These are phyloP conservation scores for Nitzschia sp. DNA, from an alignment of 108 stramenopile species.

Conservation along the genomic window DNA sequence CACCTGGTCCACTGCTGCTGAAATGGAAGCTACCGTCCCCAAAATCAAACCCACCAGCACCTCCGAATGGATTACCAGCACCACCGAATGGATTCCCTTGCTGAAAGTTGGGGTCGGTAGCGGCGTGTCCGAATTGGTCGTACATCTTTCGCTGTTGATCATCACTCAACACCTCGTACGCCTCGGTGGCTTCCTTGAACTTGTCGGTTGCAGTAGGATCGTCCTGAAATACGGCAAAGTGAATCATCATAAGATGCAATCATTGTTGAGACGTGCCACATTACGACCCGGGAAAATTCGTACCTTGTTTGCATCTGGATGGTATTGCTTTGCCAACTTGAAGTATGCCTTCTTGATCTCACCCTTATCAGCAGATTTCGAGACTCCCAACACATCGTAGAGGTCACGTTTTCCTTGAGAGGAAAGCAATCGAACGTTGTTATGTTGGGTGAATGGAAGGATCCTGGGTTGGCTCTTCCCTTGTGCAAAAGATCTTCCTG, in stretches of 20 bases:
- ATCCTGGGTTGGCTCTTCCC: neutral
- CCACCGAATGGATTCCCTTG: slow-evolving; percentile 49
- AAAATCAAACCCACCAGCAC: slow-evolving; percentile 57
- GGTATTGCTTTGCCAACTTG: slow-evolving; percentile 93
- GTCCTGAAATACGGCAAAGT: slow-evolving; percentile 33
- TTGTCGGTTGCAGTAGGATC: slow-evolving; percentile 70
- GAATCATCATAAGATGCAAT: neutral
- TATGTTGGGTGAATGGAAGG: neutral
- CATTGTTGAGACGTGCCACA: neutral
- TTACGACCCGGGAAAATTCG: slow-evolving; percentile 8
- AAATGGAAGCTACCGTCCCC: slow-evolving; percentile 83
- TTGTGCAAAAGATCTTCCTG: no score
- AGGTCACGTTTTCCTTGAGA: slow-evolving; percentile 85
- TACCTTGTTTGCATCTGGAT: slow-evolving; percentile 93
- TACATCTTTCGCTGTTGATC: slow-evolving; percentile 82
- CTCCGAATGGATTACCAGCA: slow-evolving; percentile 47
- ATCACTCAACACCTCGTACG: slow-evolving; percentile 95
- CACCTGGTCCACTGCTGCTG: slow-evolving; percentile 32
- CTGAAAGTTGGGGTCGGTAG: slow-evolving; percentile 81
- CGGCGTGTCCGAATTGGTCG: slow-evolving; percentile 91
- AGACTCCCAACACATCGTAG: slow-evolving; percentile 91
- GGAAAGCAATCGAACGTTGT: slow-evolving; percentile 22
- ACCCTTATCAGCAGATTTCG: slow-evolving; percentile 71
- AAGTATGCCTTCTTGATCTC: slow-evolving; percentile 91
- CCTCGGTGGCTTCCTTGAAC: slow-evolving; percentile 91